phyloP scores from a whole-genome alignment of 495 filamentous ascomycete species.

The Podospora bellae-mahoneyi region DNA sequence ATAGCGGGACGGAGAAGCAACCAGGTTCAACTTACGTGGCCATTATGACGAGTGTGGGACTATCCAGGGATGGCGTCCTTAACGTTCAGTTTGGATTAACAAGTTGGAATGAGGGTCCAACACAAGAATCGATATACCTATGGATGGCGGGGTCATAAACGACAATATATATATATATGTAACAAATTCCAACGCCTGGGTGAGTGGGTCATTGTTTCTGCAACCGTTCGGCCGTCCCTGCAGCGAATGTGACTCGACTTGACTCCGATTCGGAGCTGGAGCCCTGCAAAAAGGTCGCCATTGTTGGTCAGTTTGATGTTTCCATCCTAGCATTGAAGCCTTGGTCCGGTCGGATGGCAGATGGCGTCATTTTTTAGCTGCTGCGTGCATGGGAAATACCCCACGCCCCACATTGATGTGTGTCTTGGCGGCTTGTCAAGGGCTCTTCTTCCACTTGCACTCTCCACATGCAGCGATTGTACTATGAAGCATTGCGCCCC shows the following conservation, averaged over 20 bases:
- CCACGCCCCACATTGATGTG: neutral
- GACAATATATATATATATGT: neutral
- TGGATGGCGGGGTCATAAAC: neutral
- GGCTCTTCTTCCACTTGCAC: neutral
- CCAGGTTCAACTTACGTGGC: conserved; percentile 2
- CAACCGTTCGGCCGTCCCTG: conserved; percentile 4
- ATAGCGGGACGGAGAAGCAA: neutral
- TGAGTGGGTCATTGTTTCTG: neutral
- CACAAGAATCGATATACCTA: neutral
- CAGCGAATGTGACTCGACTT: conserved; percentile 1
- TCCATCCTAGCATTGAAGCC: neutral
- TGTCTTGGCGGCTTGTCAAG: neutral
- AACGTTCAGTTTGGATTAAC: neutral
- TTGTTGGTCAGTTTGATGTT: neutral
- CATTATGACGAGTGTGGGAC: neutral
- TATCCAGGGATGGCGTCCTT: neutral
- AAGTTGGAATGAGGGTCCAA: neutral
- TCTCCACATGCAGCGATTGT: neutral
- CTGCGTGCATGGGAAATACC: neutral
- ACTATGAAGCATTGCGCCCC: neutral
- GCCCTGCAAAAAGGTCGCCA: neutral
- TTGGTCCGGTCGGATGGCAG: conserved; percentile 12
- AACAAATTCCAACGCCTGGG: neutral
- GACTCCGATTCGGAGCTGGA: conserved; percentile 18
- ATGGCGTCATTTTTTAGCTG: conserved; percentile 30